Conservation (phyloP, 108 stramenopile species). For the Asterionellopsis glacialis region DNA sequence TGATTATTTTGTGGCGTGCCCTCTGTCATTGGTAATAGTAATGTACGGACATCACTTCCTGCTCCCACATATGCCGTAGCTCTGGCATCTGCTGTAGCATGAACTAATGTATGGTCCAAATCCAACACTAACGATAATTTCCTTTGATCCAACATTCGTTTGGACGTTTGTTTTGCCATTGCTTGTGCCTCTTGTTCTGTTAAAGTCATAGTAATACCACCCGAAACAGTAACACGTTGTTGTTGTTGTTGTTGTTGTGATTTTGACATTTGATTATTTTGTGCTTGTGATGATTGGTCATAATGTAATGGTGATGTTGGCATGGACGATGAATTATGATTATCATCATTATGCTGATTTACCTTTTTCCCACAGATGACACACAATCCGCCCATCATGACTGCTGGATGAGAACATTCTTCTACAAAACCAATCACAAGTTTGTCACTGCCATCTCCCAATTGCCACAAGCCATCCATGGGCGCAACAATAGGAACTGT, state of each 20-base stretch:
- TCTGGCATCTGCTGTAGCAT: constrained; percentile 77
- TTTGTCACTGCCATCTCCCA: not conserved
- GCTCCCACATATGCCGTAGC: constrained; percentile 39
- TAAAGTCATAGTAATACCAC: constrained; percentile 67
- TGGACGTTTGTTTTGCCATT: constrained; percentile 45
- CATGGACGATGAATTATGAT: not conserved
- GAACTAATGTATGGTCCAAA: constrained; percentile 85
- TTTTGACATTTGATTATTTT: not conserved
- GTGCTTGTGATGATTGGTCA: constrained; percentile 9
- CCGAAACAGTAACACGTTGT: constrained; percentile 67
- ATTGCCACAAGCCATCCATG: constrained; percentile 17
- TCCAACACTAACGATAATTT: constrained; percentile 79
- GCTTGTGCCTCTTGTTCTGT: constrained; percentile 54
- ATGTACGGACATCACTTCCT: constrained; percentile 59
- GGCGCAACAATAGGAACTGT: constrained; percentile 22
- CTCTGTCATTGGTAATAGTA: constrained; percentile 50
- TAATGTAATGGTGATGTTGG: constrained; percentile 5
- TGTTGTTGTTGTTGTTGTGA: constrained; percentile 12
- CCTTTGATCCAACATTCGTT: constrained; percentile 35
- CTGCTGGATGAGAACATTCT: constrained; percentile 67
- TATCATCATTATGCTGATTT: constrained; percentile 6
- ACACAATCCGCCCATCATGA: constrained; percentile 57
- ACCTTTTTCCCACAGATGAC: constrained; percentile 56
- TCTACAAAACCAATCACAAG: constrained; percentile 47
- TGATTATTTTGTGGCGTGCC: constrained; percentile 13